These are phyloP conservation scores for Polyporus tsugae DNA, from an alignment of 1,284 basidiomycete genomes.

Conservation along the genomic window DNA sequence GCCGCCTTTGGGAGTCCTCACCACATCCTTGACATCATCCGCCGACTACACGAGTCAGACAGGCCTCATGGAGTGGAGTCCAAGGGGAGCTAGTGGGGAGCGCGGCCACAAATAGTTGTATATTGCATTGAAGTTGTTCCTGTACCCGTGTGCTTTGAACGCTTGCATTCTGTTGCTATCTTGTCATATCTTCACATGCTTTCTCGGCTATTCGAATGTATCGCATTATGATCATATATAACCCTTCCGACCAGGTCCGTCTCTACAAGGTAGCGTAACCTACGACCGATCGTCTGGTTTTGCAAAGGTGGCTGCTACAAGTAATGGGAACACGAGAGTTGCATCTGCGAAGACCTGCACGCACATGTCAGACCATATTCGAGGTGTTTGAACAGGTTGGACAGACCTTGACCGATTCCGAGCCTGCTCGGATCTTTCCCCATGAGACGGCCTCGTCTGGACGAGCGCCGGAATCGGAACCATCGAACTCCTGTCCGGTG, in stretches of 20 bases:
- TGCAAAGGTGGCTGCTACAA: constrained; percentile 77
- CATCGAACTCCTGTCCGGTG: constrained; percentile 99
- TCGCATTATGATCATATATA: not conserved
- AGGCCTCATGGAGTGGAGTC: not conserved
- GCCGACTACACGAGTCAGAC: not conserved
- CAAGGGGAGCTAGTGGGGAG: not conserved
- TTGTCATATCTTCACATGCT: constrained; percentile 1
- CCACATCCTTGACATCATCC: not conserved
- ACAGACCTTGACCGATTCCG: constrained; percentile 91
- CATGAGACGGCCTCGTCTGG: constrained; percentile 99
- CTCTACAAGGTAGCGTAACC: not conserved
- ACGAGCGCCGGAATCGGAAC: constrained; percentile 95
- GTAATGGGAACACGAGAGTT: constrained; percentile 77
- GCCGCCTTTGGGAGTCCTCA: constrained; percentile 1
- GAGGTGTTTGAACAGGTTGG: constrained; percentile 7
- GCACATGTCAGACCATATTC: constrained; percentile 5
- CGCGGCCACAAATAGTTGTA: not conserved
- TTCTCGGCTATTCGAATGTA: not conserved
- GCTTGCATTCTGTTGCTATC: not conserved
- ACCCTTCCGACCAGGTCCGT: not conserved
- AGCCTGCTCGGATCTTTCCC: constrained; percentile 95
- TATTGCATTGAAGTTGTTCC: not conserved
- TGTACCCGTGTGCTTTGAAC: not conserved
- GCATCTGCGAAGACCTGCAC: constrained; percentile 64
- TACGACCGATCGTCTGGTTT: constrained; percentile 35